These are phyloP conservation scores for Vitis hybrid DNA, from an alignment of 177 flowering plant genomes.

Conservation along the genomic window DNA sequence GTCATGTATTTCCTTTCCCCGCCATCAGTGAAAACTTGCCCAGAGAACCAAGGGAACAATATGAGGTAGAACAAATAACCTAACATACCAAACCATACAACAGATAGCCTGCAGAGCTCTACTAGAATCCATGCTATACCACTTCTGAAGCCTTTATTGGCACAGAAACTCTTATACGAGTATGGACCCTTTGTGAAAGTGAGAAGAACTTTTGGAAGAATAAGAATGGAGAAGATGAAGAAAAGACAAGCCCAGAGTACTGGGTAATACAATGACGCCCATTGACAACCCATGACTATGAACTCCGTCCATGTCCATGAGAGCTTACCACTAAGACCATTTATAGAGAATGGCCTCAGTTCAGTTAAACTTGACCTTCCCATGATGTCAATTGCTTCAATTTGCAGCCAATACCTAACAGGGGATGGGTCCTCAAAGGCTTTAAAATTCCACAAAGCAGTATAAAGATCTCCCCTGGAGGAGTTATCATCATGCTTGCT, in stretches of 20 bases:
- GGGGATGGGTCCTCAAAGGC: slow-evolving; percentile 89
- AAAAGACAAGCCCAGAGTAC: slow-evolving; percentile 53
- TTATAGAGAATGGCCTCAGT: slow-evolving; percentile 75
- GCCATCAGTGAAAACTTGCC: slow-evolving; percentile 65
- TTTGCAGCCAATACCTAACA: slow-evolving; percentile 76
- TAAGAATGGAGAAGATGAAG: slow-evolving; percentile 42
- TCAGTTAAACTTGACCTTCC: slow-evolving; percentile 59
- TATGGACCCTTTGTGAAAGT: slow-evolving; percentile 41
- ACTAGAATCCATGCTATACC: slow-evolving; percentile 48
- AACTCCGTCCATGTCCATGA: slow-evolving; percentile 92
- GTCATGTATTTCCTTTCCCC: slow-evolving; percentile 69
- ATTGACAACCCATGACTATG: slow-evolving; percentile 89
- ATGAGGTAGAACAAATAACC: slow-evolving; percentile 64
- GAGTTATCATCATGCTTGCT: slow-evolving; percentile 35
- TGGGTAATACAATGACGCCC: slow-evolving; percentile 76
- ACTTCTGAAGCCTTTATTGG: slow-evolving; percentile 41
- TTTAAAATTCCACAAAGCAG: slow-evolving; percentile 72
- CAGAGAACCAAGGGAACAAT: slow-evolving; percentile 79
- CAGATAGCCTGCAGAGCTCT: slow-evolving; percentile 50
- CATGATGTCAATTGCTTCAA: slow-evolving; percentile 66
- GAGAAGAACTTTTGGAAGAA: slow-evolving; percentile 53
- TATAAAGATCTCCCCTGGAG: slow-evolving; percentile 64
- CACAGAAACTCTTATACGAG: slow-evolving; percentile 40
- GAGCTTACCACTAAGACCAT: slow-evolving; percentile 52
- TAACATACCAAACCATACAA: slow-evolving; percentile 53